Base-by-base conservation (phyloP, 306 rosid species). In the Malus asiatica region DNA sequence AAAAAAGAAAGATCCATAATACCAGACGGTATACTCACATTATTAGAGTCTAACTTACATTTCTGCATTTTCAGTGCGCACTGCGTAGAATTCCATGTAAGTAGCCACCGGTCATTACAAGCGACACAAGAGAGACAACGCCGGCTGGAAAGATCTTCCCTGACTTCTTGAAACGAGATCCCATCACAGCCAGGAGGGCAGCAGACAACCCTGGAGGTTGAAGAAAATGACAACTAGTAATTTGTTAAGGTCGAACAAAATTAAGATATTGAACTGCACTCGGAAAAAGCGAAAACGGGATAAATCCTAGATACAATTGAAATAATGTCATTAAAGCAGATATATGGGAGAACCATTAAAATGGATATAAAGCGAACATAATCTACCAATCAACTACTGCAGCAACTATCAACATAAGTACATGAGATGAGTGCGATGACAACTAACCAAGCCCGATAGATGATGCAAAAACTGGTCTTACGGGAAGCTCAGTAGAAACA, bases 141-240 rank as follows among this genome's bases (percentile, higher is more conserved):
- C 99, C 99, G 6, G 99, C 99, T 8, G 99, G 99, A 85, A 96
- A 90, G 29, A 96, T 78, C 89, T 96, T 96, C 76, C 99, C 93
- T 11, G 99, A 96, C 53, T 84, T 89, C 91, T 86, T 92, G 78
- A 88, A 96, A 45, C 99, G 99, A 75, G 96, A 83, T 66, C 99
- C 99, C 99, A 96, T 96, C 82, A 90, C 96, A 42, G 65, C 91
- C 73, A 96, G 85, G 71, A 96, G 98, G 33, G 93, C 89, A 86
- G 97, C 97, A 62, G 98, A 96, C 72, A 96, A 75, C 72, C 98
- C 98, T 96, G 83, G 19, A 79, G 48, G 27, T 2, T 25, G 61
- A 35, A 76, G 44, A 66, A n/a, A 46, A 45, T 64, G 63, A 74
- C 27, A 45, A 46, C 22, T 48, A 16, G 55, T 48, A 16, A 15